Evolutionary conservation across 192 early-diverging fungal species (phyloP).

Genomic region (Diversispora eburnea): DNA sequence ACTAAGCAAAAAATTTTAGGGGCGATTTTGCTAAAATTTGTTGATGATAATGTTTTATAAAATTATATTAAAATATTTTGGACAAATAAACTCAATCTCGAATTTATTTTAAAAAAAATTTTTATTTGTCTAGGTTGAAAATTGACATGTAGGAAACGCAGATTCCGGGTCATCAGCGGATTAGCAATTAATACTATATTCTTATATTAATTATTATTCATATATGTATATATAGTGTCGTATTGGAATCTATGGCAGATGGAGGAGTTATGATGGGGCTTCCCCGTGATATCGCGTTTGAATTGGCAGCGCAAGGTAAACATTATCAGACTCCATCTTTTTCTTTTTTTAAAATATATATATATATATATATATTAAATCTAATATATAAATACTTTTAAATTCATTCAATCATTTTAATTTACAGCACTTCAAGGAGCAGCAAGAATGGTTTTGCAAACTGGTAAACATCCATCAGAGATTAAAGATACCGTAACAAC

Average conservation of each 20-base stretch:
- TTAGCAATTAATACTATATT: too few relatives aligned
- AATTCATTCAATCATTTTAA: neutral
- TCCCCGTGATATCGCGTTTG: slow-evolving; percentile 50
- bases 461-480: slow-evolving; percentile 49
- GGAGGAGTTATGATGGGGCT: slow-evolving; percentile 59
- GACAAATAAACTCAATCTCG: too few relatives aligned
- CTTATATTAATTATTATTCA: neutral
- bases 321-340: too few relatives aligned
- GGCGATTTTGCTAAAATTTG: too few relatives aligned
- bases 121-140: too few relatives aligned
- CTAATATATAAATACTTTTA: neutral
- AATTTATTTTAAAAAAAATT: too few relatives aligned
- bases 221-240: slow-evolving; percentile 35
- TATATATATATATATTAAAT: neutral
- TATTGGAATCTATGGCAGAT: slow-evolving; percentile 53
- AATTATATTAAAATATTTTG: too few relatives aligned
- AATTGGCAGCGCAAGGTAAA: slow-evolving; percentile 53
- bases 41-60: too few relatives aligned
- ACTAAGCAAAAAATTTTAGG: too few relatives aligned
- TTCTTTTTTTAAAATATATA: neutral
- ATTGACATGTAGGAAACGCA: too few relatives aligned
- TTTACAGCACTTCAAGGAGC: slow-evolving; percentile 46
- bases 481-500: slow-evolving; percentile 56
- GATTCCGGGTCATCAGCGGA: neutral
- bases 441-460: slow-evolving; percentile 49